Evolutionary conservation across 2,329 filamentous ascomycete genomes (phyloP).

Genomic region (Venturia asperata): DNA sequence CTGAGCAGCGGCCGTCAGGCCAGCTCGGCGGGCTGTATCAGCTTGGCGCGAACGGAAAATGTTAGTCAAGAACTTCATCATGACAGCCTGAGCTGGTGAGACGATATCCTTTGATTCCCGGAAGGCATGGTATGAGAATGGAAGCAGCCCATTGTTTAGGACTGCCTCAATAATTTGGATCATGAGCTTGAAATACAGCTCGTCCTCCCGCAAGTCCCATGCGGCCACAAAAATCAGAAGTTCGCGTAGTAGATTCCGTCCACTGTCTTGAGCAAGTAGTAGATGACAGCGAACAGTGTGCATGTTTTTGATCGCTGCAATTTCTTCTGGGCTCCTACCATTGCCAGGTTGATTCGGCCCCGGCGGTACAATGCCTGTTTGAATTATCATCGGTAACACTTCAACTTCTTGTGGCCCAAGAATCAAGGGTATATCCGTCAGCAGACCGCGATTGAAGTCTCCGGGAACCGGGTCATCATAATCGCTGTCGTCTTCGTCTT

Average conservation of each 20-base stretch:
- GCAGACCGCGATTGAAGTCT: slow-evolving; percentile 70
- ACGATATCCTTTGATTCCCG: slow-evolving; percentile 93
- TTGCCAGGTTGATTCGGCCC: slow-evolving; percentile 56
- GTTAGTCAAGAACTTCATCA: slow-evolving; percentile 83
- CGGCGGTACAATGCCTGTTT: slow-evolving; percentile 86
- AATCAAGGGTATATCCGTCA: slow-evolving; percentile 92
- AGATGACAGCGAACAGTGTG: slow-evolving; percentile 87
- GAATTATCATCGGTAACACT: slow-evolving; percentile 93
- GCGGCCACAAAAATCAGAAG: slow-evolving; percentile 93
- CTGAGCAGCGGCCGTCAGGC: slow-evolving; percentile 55
- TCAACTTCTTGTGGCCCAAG: slow-evolving; percentile 93
- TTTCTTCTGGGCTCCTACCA: slow-evolving; percentile 43
- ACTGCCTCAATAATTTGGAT: slow-evolving; percentile 93
- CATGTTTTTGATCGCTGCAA: slow-evolving; percentile 59
- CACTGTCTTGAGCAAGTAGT: slow-evolving; percentile 81
- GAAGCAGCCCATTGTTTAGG: slow-evolving; percentile 79
- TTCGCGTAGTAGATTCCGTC: slow-evolving; percentile 80
- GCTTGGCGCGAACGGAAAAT: slow-evolving; percentile 65
- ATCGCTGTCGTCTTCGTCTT: slow-evolving; percentile 53
- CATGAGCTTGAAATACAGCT: slow-evolving; percentile 93
- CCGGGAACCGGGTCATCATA: slow-evolving; percentile 68
- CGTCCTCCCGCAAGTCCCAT: slow-evolving; percentile 90
- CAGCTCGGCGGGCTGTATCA: slow-evolving; percentile 48
- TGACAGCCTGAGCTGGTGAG: slow-evolving; percentile 86
- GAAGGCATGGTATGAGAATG: slow-evolving; percentile 86